These are phyloP conservation scores for Melocanna baccifera DNA, from an alignment of 176 grass and related monocot species.

Conservation along the genomic window DNA sequence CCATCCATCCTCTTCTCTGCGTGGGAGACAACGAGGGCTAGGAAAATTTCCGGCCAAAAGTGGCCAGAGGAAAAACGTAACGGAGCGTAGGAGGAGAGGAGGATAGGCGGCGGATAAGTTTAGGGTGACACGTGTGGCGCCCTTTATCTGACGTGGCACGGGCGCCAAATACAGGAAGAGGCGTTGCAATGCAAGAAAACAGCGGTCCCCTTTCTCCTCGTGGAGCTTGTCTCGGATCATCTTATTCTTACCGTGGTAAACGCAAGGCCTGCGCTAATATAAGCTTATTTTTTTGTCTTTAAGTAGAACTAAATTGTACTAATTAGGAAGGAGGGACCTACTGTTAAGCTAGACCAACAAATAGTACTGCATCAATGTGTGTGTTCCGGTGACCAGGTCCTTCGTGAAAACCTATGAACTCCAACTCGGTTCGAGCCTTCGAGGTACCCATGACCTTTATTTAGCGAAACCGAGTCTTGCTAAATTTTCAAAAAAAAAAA, in stretches of 20 bases:
- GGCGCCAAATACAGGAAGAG: not conserved
- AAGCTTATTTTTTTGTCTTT: not conserved
- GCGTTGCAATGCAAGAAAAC: not conserved
- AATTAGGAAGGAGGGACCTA: not conserved
- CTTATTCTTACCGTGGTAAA: not conserved
- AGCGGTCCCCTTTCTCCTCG: not conserved
- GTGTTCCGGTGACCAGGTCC: not conserved
- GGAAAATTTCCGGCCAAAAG: conserved; percentile 11
- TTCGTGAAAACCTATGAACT: not conserved
- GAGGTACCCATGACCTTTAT: not conserved
- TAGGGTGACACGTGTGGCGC: conserved; percentile 16
- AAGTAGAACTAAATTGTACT: not conserved
- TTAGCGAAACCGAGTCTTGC: not conserved
- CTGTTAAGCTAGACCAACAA: not conserved
- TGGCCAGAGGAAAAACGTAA: not conserved
- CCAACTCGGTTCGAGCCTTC: not conserved
- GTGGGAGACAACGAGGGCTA: conserved; percentile 38
- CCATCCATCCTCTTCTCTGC: not conserved
- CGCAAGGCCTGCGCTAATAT: not conserved
- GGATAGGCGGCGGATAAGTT: conserved; percentile 38
- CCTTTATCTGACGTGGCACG: conserved; percentile 34
- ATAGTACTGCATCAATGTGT: not conserved
- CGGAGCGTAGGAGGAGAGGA: not conserved
- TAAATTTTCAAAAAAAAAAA: no score
- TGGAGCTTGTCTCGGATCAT: not conserved